Percentiles rank a stretch among this genome's conserved stretches.
Evolutionary conservation across 192 early-diverging fungal genomes (phyloP).

Genomic region (Coemansia sp.): DNA sequence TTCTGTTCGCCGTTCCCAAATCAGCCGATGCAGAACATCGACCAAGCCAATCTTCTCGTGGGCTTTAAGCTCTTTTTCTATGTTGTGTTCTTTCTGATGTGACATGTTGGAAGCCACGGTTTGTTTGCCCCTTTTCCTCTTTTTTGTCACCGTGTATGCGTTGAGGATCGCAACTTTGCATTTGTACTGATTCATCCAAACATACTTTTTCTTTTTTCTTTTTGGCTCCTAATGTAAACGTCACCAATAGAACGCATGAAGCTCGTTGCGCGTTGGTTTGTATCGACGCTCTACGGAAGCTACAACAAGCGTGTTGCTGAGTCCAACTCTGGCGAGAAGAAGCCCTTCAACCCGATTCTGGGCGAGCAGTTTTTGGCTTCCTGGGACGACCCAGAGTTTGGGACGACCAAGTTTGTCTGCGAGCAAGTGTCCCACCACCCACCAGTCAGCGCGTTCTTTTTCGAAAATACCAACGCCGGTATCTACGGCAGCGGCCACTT

Average conservation of each 20-base stretch:
- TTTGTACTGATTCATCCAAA: neutral
- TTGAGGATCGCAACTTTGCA: neutral
- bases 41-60: neutral
- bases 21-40: neutral
- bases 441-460: slow-evolving; percentile 67
- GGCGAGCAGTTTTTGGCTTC: slow-evolving; percentile 67
- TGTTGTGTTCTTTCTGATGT: neutral
- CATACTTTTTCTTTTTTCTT: neutral
- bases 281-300: slow-evolving; percentile 77
- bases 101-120: neutral
- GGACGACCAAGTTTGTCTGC: slow-evolving; percentile 59
- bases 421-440: slow-evolving; percentile 77
- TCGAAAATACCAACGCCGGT: slow-evolving; percentile 62
- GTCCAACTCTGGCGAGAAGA: slow-evolving; percentile 69
- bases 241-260: slow-evolving; percentile 60
- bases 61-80: neutral
- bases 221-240: neutral
- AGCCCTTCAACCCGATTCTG: slow-evolving; percentile 71
- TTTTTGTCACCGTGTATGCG: too few species aligned
- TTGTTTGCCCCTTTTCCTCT: neutral
- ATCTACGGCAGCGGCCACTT: slow-evolving; percentile 64
- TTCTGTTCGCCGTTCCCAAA: neutral
- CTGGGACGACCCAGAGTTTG: slow-evolving; percentile 59
- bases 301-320: slow-evolving; percentile 71
- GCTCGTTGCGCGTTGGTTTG: slow-evolving; percentile 72